Evolutionary conservation across 2,329 filamentous ascomycete species (phyloP).

Genomic region (Gliomastix tumulicola): DNA sequence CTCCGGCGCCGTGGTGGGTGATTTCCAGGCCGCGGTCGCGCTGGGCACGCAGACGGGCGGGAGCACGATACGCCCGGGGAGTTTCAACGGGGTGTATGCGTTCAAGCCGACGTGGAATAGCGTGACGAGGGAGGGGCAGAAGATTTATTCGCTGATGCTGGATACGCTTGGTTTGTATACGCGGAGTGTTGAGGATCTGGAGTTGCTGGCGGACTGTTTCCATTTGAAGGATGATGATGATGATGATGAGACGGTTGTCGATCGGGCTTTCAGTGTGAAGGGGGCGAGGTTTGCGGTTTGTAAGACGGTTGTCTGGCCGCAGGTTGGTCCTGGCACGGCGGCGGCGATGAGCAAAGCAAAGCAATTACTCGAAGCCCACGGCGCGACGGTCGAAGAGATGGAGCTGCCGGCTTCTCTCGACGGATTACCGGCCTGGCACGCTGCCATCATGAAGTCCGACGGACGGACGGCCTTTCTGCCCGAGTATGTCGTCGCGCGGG

Average conservation of each 20-base stretch:
- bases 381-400: conserved; percentile 50
- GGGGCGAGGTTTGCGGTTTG: conserved; percentile 46
- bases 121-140: conserved; percentile 49
- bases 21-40: conserved; percentile 49
- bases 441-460: conserved; percentile 40
- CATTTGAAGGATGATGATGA: conserved; percentile 46
- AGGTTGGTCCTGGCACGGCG: conserved; percentile 34
- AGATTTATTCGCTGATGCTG: conserved; percentile 25
- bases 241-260: conserved; percentile 26
- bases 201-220: conserved; percentile 45
- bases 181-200: conserved; percentile 46
- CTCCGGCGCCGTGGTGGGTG: conserved; percentile 55
- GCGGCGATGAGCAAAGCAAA: conserved; percentile 32
- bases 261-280: conserved; percentile 25
- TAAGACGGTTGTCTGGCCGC: conserved; percentile 44
- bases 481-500: conserved; percentile 40
- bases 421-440: no score
- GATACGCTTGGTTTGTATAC: conserved; percentile 55
- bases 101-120: conserved; percentile 47
- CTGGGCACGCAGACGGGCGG: conserved; percentile 59
- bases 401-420: no score
- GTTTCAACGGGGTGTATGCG: conserved; percentile 46
- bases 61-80: conserved; percentile 51
- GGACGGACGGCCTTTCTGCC: conserved; percentile 45
- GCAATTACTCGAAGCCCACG: conserved; percentile 30